These are phyloP conservation scores for Geotrichum phurueaensis DNA, from an alignment of 1,139 yeast genomes.

Conservation along the genomic window DNA sequence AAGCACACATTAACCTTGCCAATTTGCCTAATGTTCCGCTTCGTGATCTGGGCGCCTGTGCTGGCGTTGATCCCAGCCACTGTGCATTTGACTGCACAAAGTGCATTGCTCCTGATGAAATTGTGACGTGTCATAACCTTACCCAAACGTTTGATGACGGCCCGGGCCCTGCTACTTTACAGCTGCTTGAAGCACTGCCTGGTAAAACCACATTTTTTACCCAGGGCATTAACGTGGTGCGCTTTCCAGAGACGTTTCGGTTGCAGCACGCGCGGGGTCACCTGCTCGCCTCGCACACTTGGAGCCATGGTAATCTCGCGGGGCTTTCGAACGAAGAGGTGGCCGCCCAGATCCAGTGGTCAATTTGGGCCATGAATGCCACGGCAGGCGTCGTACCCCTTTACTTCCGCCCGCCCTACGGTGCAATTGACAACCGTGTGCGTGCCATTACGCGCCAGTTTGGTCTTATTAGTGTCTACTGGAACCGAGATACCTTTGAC, in stretches of 20 bases:
- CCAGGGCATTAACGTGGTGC: slow-evolving; percentile 71
- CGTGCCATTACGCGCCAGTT: slow-evolving; percentile 74
- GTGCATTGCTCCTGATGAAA: slow-evolving; percentile 75
- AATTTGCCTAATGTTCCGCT: slow-evolving; percentile 45
- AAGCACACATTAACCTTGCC: slow-evolving; percentile 58
- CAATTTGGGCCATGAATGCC: slow-evolving; percentile 97
- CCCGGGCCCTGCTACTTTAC: slow-evolving; percentile 67
- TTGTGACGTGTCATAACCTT: slow-evolving; percentile 59
- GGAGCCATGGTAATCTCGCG: slow-evolving; percentile 88
- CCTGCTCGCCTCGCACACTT: slow-evolving; percentile 80
- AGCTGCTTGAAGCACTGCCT: slow-evolving; percentile 48
- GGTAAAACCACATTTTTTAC: slow-evolving; percentile 73
- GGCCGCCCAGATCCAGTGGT: slow-evolving; percentile 89
- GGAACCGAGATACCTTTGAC: slow-evolving; percentile 91
- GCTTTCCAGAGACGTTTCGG: slow-evolving; percentile 67
- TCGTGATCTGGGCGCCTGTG: slow-evolving; percentile 60
- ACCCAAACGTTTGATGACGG: slow-evolving; percentile 96
- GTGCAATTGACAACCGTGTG: slow-evolving; percentile 84
- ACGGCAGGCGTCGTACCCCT: slow-evolving; percentile 81
- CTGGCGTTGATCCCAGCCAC: slow-evolving; percentile 40
- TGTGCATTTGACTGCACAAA: slow-evolving; percentile 86
- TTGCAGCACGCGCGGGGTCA: slow-evolving; percentile 59
- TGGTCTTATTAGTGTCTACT: slow-evolving; percentile 79
- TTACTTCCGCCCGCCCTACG: slow-evolving; percentile 95
- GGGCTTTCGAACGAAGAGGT: slow-evolving; percentile 68